Percentiles rank a stretch among this genome's conserved stretches.
Evolutionary conservation across 106 monocot genomes (phyloP).

Genomic region (Apostasia shenzhenica): DNA sequence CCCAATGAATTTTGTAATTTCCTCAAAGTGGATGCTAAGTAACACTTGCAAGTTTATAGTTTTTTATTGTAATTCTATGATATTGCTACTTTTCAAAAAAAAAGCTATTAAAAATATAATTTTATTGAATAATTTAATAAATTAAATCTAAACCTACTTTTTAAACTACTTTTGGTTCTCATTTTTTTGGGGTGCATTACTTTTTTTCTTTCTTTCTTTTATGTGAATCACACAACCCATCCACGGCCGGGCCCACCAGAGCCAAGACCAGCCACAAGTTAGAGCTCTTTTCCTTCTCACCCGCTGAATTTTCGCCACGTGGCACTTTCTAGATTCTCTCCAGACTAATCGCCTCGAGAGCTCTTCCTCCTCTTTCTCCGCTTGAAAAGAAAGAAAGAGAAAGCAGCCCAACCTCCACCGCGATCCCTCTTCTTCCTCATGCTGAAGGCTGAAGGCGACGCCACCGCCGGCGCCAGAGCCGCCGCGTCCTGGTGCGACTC

Average conservation of each 20-base stretch:
- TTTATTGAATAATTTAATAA: not conserved
- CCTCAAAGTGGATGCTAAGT: too few species aligned
- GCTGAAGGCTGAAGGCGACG: not conserved
- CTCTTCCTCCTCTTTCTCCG: not conserved
- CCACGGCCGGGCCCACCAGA: slow-evolving; percentile 2
- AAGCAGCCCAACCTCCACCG: too few species aligned
- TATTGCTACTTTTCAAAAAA: too few species aligned
- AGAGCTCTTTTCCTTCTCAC: slow-evolving; percentile 8
- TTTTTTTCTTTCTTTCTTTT: too few species aligned
- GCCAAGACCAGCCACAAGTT: slow-evolving; percentile 22
- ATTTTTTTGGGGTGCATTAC: too few species aligned
- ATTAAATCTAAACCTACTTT: not conserved
- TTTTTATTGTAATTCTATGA: too few species aligned
- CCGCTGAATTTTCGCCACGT: slow-evolving; percentile 25
- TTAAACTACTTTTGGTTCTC: not conserved
- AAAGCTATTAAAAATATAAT: too few species aligned
- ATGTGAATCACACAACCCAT: too few species aligned
- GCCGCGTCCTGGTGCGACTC: slow-evolving; percentile 17
- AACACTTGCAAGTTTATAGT: too few species aligned
- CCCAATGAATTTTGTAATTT: too few species aligned
- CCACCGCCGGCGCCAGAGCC: not conserved
- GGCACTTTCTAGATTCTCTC: slow-evolving; percentile 11
- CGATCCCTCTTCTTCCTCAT: slow-evolving; percentile 6
- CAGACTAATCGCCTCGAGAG: not conserved
- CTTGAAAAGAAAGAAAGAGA: not conserved